Evolutionary conservation across 1,284 basidiomycete genomes (phyloP).

Genomic region (Apiotrichum gracile): DNA sequence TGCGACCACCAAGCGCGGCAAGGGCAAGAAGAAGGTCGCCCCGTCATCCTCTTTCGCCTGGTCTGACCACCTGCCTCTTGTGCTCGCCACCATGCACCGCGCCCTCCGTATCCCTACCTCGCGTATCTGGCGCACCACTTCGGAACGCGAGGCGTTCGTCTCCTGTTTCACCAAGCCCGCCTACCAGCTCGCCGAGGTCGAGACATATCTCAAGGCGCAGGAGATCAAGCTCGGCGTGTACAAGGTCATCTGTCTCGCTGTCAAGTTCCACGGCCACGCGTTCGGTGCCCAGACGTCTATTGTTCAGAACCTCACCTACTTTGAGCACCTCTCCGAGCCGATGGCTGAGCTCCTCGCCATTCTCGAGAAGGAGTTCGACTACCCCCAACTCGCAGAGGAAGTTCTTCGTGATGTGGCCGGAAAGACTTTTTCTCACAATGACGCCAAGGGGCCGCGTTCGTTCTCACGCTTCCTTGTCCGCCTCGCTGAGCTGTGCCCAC

Average conservation of each 20-base stretch:
- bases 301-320: conserved; percentile 87
- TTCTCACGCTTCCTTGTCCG: conserved; percentile 81
- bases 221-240: conserved; percentile 70
- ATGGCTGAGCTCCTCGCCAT: conserved; percentile 85
- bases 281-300: conserved; percentile 82
- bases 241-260: conserved; percentile 84
- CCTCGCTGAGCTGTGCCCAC: conserved; percentile 74
- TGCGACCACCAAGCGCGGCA: conserved; percentile 7
- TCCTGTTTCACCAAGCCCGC: conserved; percentile 77
- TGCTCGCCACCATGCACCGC: conserved; percentile 64
- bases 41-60: conserved; percentile 60
- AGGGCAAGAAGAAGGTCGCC: conserved; percentile 53
- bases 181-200: conserved; percentile 78
- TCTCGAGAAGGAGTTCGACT: conserved; percentile 80
- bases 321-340: conserved; percentile 86
- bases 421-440: conserved; percentile 48
- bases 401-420: conserved; percentile 56
- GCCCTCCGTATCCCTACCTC: conserved; percentile 68
- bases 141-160: conserved; percentile 76
- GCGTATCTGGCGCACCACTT: conserved; percentile 78
- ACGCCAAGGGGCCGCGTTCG: conserved; percentile 78
- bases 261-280: conserved; percentile 83
- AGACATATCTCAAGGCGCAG: conserved; percentile 75
- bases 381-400: conserved; percentile 83
- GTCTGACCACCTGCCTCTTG: conserved; percentile 66